phyloP scores from a whole-genome alignment of 495 filamentous ascomycete genomes.

The Hypoxylon fuscum region DNA sequence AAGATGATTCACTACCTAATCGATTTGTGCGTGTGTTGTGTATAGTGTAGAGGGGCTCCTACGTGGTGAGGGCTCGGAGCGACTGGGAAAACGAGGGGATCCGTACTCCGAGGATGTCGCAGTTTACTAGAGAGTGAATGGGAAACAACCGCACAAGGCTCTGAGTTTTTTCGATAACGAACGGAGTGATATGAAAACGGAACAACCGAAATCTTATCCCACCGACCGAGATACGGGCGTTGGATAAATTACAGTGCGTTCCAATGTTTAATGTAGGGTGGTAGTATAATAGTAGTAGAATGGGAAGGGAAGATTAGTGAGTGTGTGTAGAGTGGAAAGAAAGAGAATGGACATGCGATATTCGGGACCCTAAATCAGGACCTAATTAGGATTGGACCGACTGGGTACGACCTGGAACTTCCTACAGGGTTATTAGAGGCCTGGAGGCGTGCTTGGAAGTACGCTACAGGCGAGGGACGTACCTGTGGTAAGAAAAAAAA shows the following conservation, averaged over 20 bases:
- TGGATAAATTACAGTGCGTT: constrained; percentile 13
- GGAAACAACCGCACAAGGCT: too few relatives aligned
- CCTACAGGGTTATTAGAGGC: too few relatives aligned
- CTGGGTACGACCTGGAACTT: constrained; percentile 4
- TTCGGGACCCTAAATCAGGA: neutral
- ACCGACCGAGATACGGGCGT: constrained; percentile 23
- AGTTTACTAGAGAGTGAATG: too few relatives aligned
- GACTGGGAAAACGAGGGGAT: constrained; percentile 21
- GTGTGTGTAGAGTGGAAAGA: neutral
- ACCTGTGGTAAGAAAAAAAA: too few relatives aligned
- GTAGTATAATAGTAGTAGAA: neutral
- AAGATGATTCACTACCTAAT: neutral
- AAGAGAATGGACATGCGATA: constrained; percentile 10
- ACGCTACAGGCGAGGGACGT: too few relatives aligned
- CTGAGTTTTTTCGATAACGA: neutral
- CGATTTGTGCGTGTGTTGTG: neutral
- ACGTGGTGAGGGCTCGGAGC: neutral
- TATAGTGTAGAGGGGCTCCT: neutral
- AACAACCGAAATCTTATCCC: too few relatives aligned
- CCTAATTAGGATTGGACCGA: constrained; percentile 27
- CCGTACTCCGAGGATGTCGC: constrained; percentile 19
- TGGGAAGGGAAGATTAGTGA: too few relatives aligned
- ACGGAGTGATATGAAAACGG: neutral
- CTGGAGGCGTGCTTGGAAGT: too few relatives aligned
- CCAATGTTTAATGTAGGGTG: neutral